Evolutionary conservation across 257 asterid species (phyloP).

Genomic region (Anisodus acutangulus): DNA sequence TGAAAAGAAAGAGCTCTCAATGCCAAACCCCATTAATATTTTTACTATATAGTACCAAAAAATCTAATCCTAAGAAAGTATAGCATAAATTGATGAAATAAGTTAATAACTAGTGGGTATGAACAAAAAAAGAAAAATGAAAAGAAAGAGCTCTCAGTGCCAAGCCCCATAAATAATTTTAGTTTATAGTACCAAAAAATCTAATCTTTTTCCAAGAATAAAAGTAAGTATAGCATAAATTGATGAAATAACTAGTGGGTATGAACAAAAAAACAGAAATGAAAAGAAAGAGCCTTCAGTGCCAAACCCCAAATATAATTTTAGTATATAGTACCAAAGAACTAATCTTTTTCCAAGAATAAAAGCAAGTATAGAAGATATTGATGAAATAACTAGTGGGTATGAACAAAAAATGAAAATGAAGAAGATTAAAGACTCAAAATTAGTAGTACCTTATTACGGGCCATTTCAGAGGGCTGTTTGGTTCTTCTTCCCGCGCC

Average conservation of each 20-base stretch:
- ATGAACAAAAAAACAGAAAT: neutral
- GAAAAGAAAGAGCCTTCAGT: neutral
- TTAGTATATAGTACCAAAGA: neutral
- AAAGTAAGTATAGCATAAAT: neutral
- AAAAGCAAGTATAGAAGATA: neutral
- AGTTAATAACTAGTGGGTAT: neutral
- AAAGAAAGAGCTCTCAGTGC: neutral
- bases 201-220: neutral
- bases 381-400: constrained; percentile 2
- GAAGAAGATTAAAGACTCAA: constrained; percentile 23
- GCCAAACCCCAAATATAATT: neutral
- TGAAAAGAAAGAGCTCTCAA: too few relatives aligned
- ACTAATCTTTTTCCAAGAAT: neutral
- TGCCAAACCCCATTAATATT: too few relatives aligned
- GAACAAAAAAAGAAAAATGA: neutral
- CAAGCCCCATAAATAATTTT: neutral
- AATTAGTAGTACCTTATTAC: constrained; percentile 58
- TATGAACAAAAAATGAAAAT: neutral
- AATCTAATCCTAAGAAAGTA: neutral
- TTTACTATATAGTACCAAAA: too few relatives aligned
- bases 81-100: neutral
- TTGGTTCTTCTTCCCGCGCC: constrained; percentile 37
- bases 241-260: constrained; percentile 7
- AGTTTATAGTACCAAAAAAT: neutral
- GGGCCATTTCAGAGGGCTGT: constrained; percentile 58